Evolutionary conservation across 768 basidiomycete species (phyloP), one percentile per base, ranked within the genome.

Genomic region (Kondoa malvinella): DNA sequence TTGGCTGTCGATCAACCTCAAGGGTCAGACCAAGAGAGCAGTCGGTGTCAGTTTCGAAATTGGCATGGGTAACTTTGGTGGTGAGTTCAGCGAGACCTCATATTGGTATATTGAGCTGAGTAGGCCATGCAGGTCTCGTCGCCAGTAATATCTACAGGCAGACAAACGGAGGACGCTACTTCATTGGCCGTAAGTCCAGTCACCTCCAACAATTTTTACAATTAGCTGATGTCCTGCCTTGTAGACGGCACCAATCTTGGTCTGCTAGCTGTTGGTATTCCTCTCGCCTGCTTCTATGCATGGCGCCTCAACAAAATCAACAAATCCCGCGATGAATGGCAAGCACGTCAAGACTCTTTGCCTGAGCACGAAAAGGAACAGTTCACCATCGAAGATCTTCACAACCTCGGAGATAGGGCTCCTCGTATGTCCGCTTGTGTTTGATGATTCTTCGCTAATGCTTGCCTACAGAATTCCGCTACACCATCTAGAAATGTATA

Each of bases 1-100:
- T 3, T 74, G 73, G 73, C 70, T 71, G 26, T 62, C 69, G 14
- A 66, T 63, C 67, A 74, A 74, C 62, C 66, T 74, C 1, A n/a
- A 34, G 0, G 73, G 73, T 0, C 71, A 71, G 56, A 68, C 70
- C 0, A 73, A 73, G 60, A 65, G 72, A 1, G 72, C 69, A n/a
- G 72, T 73, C 25, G 68, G 71, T 17, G 67, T 71, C 1, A 67
- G 67, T 0, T 69, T 69, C 40, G 72, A 74, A 56, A 74, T 74
- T 56, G 73, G 70, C 26, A 69, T 73, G 30, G 70, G 72, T 2
- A 74, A 72, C 64, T 65, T 74, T 59, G 70, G 68, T 17, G 72
- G 71, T 34, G n/a, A 63, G 15, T 31, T 56, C 12, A 30, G 31
- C 16, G n/a, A 4, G 1, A 56, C 31, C 15, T 15, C 30, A 64